Conservation (phyloP, 768 basidiomycete genomes). For the Hortiboletus flavorubellus region DNA sequence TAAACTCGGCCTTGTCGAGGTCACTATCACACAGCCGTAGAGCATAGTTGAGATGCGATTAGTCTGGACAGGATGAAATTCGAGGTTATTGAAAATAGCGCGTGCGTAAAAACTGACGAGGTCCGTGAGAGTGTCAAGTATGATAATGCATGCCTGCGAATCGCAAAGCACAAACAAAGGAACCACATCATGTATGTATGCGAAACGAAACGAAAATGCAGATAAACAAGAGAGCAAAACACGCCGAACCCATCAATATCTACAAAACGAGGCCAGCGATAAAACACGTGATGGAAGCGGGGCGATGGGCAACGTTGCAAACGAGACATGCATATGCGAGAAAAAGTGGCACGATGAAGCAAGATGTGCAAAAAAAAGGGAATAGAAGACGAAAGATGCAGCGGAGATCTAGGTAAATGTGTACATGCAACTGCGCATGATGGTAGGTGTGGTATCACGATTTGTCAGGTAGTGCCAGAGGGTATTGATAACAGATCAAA, state of each 20-base stretch:
- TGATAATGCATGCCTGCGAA: background rate
- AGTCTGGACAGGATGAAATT: no score
- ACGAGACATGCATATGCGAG: background rate
- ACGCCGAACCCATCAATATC: background rate
- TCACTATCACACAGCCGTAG: background rate
- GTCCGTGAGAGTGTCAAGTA: background rate
- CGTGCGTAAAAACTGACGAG: background rate
- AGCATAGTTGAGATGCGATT: no score
- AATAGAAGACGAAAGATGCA: slow-evolving; percentile 10
- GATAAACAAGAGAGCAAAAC: background rate
- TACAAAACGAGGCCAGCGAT: background rate
- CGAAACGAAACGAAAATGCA: no score
- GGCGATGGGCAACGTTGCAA: background rate
- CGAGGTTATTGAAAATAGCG: no score
- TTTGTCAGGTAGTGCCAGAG: background rate
- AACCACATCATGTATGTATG: background rate
- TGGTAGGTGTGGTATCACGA: slow-evolving; percentile 7
- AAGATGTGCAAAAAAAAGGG: background rate
- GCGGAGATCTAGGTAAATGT: slow-evolving; percentile 19
- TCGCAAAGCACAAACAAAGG: background rate
- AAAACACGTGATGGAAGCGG: background rate
- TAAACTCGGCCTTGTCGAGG: no score
- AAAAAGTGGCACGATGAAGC: background rate
- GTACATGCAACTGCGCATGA: slow-evolving; percentile 12
- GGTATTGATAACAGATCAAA: slow-evolving; percentile 5